phyloP scores from a whole-genome alignment of 75 land plant species.

The Pseudotsuga menziesii region DNA sequence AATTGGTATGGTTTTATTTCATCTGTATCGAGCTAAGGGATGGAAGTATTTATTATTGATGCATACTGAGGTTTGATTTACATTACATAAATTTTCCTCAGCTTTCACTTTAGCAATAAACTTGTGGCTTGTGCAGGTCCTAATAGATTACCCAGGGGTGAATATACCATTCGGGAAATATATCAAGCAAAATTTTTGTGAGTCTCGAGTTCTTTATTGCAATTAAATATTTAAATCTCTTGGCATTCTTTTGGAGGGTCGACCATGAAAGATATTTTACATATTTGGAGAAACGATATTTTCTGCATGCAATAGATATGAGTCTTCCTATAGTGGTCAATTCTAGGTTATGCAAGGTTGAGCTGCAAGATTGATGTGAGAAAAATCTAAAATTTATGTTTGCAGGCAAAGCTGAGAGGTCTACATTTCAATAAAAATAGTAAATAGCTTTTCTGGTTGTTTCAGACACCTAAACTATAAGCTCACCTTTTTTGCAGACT shows the following conservation, averaged over 20 bases:
- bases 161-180: conserved; percentile 24
- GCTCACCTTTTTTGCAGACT: conserved; percentile 6
- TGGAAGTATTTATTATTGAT: neutral
- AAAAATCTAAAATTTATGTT: neutral
- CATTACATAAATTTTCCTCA: no score
- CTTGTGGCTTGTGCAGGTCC: conserved; percentile 18
- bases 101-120: neutral
- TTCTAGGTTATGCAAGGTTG: neutral
- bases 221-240: neutral
- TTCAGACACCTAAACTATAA: neutral
- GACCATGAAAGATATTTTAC: neutral
- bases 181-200: conserved; percentile 25
- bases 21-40: neutral
- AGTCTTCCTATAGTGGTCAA: neutral
- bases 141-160: conserved; percentile 24
- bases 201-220: neutral
- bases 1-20: neutral
- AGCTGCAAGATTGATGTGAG: neutral
- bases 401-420: neutral
- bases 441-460: neutral
- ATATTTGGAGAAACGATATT: neutral
- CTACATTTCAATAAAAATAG: neutral
- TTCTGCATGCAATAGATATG: neutral
- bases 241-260: neutral
- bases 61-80: no score